These are phyloP conservation scores for Talinum fruticosum DNA, from an alignment of 148 eudicot species.

Conservation along the genomic window DNA sequence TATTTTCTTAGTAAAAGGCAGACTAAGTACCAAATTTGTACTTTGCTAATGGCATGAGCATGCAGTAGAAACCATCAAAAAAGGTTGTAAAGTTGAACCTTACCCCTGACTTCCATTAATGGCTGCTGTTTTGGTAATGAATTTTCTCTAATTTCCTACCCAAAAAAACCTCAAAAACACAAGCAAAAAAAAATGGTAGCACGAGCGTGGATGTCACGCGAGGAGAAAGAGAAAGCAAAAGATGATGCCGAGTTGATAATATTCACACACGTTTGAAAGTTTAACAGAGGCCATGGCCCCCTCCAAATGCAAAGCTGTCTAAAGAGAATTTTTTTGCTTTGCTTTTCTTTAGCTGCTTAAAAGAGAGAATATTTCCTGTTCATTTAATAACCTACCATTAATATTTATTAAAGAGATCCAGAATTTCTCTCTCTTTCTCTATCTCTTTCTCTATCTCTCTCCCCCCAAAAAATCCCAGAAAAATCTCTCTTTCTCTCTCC, in stretches of 20 bases:
- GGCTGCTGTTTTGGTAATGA: too few relatives aligned
- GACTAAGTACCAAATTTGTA: too few relatives aligned
- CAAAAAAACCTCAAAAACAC: too few relatives aligned
- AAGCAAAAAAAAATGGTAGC: too few relatives aligned
- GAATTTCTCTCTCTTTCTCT: constrained; percentile 5
- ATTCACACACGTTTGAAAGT: constrained; percentile 1
- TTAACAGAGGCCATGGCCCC: background rate
- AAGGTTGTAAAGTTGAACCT: too few relatives aligned
- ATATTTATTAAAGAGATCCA: background rate
- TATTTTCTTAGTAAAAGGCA: too few relatives aligned
- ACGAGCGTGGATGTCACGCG: constrained; percentile 11
- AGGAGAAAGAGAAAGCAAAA: constrained; percentile 3
- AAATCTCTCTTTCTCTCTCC: background rate
- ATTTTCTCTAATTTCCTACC: too few relatives aligned
- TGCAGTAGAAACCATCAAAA: too few relatives aligned
- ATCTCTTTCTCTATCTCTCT: too few relatives aligned
- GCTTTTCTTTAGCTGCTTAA: background rate
- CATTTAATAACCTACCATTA: background rate
- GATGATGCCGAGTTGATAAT: background rate
- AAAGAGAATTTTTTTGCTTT: constrained; percentile 14
- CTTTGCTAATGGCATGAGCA: too few relatives aligned
- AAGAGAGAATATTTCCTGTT: constrained; percentile 2
- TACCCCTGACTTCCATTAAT: too few relatives aligned
- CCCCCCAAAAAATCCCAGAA: background rate
- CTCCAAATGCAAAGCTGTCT: constrained; percentile 23